Evolutionary conservation across 208 protist genomes (phyloP).

Genomic region (Crithidia mellificae): DNA sequence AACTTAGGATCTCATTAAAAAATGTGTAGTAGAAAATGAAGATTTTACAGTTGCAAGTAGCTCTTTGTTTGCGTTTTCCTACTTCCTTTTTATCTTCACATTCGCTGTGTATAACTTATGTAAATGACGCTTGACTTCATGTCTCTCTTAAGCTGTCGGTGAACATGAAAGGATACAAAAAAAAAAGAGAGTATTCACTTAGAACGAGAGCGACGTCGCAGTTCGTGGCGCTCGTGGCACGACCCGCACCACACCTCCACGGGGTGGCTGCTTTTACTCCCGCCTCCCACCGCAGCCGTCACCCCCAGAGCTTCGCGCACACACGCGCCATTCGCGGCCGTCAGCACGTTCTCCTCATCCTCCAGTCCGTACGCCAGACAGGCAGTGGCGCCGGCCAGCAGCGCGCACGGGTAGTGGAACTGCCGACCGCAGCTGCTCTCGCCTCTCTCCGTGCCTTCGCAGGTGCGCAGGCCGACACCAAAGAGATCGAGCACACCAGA

Average conservation of each 20-base stretch:
- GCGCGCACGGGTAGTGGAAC: slow-evolving; percentile 76
- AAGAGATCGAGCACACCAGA: background rate
- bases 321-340: background rate
- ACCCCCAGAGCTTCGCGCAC: slow-evolving; percentile 4
- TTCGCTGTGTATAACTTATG: too few relatives aligned
- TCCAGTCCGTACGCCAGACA: slow-evolving; percentile 66
- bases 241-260: slow-evolving; percentile 66
- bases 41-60: too few relatives aligned
- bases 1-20: too few relatives aligned
- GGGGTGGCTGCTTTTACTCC: background rate
- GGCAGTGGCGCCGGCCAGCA: slow-evolving; percentile 56
- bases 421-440: slow-evolving; percentile 30
- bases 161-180: too few relatives aligned
- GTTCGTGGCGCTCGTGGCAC: slow-evolving; percentile 33
- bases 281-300: background rate
- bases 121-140: too few relatives aligned
- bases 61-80: too few relatives aligned
- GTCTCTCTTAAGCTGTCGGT: too few relatives aligned
- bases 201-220: background rate
- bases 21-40: too few relatives aligned
- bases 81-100: too few relatives aligned
- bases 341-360: slow-evolving; percentile 20
- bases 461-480: slow-evolving; percentile 20
- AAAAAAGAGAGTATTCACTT: background rate
- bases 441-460: slow-evolving; percentile 11